Percentiles rank a stretch among this genome's conserved stretches.
Evolutionary conservation across 163 green algal genomes (phyloP).

Genomic region (Botryococcus braunii): DNA sequence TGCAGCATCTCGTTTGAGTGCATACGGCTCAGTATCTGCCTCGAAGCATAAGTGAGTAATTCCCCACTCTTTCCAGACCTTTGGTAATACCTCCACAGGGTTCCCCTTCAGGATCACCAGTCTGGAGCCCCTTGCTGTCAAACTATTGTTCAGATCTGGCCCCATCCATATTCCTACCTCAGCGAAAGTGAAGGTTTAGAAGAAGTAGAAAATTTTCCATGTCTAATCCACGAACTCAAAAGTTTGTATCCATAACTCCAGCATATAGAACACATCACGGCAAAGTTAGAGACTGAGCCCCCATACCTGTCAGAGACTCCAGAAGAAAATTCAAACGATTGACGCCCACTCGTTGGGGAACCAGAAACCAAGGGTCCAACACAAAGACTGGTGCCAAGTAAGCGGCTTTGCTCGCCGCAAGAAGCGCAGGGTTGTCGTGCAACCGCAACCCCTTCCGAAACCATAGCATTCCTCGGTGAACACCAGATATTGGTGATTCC

Average conservation of each 20-base stretch:
- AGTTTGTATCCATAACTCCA: no score
- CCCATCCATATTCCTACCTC: no score
- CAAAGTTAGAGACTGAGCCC: no score
- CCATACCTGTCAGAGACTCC: conserved; percentile 48
- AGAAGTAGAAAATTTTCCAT: no score
- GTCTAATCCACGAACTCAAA: no score
- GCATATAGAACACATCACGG: no score
- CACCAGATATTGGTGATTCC: no score
- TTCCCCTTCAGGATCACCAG: conserved; percentile 67
- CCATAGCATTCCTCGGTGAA: no score
- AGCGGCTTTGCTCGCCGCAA: conserved; percentile 44
- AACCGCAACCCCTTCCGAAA: conserved; percentile 69
- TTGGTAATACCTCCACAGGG: conserved; percentile 58
- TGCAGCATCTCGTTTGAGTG: conserved; percentile 42
- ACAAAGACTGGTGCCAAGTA: conserved; percentile 82
- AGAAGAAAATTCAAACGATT: conserved; percentile 89
- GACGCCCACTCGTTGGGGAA: conserved; percentile 45
- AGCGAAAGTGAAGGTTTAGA: no score
- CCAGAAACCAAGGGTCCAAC: conserved; percentile 77
- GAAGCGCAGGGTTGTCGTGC: conserved; percentile 90
- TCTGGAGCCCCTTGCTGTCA: conserved; percentile 20
- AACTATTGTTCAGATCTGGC: conserved; percentile 72
- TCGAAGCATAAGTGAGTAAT: conserved; percentile 75
- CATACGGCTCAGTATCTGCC: conserved; percentile 86
- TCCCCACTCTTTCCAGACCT: conserved; percentile 57